A percentile compares a stretch with the other conserved stretches of the same genome.
phyloP scores from a whole-genome alignment of 306 rosid genomes.

The Luffa acutangula region DNA sequence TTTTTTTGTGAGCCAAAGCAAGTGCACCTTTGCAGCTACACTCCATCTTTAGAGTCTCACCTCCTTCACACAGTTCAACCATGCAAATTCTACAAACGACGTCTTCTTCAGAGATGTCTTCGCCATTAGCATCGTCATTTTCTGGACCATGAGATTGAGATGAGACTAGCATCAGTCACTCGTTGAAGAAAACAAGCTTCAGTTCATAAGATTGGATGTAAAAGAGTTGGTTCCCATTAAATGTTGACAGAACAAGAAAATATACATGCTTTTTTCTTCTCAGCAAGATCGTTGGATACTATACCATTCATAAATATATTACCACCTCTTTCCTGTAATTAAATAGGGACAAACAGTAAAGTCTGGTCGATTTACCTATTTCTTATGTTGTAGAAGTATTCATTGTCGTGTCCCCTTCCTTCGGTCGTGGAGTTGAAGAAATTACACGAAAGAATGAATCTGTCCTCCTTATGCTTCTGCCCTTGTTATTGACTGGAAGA shows the following conservation, averaged over 20 bases:
- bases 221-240: neutral
- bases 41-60: conserved; percentile 92
- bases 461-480: conserved; percentile 44
- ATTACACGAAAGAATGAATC: conserved; percentile 75
- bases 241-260: neutral
- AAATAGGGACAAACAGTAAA: neutral
- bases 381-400: conserved; percentile 32
- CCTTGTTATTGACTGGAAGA: conserved; percentile 53
- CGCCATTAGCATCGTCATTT: conserved; percentile 42
- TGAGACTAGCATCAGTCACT: conserved; percentile 3
- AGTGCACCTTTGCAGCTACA: conserved; percentile 99
- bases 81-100: conserved; percentile 95
- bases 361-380: conserved; percentile 38
- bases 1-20: conserved; percentile 87
- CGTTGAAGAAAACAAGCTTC: conserved; percentile 5
- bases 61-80: conserved; percentile 90
- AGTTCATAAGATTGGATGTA: neutral
- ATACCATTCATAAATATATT: neutral
- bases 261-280: neutral
- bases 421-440: conserved; percentile 71
- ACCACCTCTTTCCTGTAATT: neutral
- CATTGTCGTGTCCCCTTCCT: conserved; percentile 29
- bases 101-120: conserved; percentile 87
- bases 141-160: conserved; percentile 34
- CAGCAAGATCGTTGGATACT: neutral